These are phyloP conservation scores for Flaveria robusta DNA, from an alignment of 129 eudicot genomes.

Conservation along the genomic window DNA sequence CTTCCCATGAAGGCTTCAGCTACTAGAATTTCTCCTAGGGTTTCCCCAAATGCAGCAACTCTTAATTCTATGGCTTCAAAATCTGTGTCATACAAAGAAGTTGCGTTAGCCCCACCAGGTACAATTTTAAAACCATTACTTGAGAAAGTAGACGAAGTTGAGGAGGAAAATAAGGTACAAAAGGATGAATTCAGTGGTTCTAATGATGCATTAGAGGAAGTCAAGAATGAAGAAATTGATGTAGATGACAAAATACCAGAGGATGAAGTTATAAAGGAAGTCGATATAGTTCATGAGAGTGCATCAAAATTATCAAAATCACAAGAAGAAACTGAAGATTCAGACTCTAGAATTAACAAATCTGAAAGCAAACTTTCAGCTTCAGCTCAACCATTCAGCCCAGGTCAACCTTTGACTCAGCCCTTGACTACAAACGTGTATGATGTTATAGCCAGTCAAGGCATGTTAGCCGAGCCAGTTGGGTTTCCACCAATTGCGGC, in stretches of 20 bases:
- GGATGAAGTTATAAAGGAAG: conserved; percentile 53
- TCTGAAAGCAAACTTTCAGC: conserved; percentile 93
- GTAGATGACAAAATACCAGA: conserved; percentile 49
- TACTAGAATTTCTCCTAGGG: conserved; percentile 50
- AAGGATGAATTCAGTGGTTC: conserved; percentile 53
- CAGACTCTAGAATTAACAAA: conserved; percentile 36
- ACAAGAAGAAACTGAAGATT: conserved; percentile 39
- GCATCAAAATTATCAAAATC: conserved; percentile 33
- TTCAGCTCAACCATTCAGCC: conserved; percentile 88
- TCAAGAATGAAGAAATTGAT: conserved; percentile 28
- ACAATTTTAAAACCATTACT: conserved; percentile 80
- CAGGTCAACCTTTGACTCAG: conserved; percentile 57
- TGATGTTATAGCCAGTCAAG: conserved; percentile 67
- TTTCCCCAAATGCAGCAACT: conserved; percentile 46
- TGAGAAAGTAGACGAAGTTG: conserved; percentile 65
- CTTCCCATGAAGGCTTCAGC: conserved; percentile 38
- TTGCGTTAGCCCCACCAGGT: conserved; percentile 96
- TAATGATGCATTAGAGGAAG: conserved; percentile 45
- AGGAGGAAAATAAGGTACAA: conserved; percentile 56
- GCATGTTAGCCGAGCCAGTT: conserved; percentile 65
- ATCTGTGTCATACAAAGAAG: conserved; percentile 93
- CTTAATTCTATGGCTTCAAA: conserved; percentile 75
- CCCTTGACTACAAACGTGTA: conserved; percentile 51
- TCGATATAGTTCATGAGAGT: conserved; percentile 43
- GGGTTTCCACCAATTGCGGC: conserved; percentile 90